Evolutionary conservation across 106 monocot species (phyloP), one percentile per base, ranked within the genome.

Genomic region (Acorus gramineus): DNA sequence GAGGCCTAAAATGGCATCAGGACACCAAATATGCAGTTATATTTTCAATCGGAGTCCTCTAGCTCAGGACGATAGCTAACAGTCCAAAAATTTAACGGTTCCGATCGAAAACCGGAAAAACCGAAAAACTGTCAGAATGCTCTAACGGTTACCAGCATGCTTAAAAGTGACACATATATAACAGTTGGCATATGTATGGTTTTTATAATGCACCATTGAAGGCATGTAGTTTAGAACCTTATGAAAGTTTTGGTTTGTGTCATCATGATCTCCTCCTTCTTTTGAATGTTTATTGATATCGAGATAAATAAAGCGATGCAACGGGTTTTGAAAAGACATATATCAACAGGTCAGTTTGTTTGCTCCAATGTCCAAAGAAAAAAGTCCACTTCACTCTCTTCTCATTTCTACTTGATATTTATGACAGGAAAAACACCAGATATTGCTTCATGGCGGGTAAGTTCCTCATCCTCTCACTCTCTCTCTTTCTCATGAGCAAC

Each of bases 381-480:
- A 52, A 7, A 45, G 8, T 8, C 0, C 45, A 54, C 10, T 47
- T 47, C 28, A 14, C 47, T 63, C 7, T 11, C 61, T 60, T 46
- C 12, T 47, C 2, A 50, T 61, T 47, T 50, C 8, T 45, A 7
- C 53, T 4, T 77, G 6, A 52, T n/a, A 53, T 10, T 47, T 14
- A 67, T 74, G n/a, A 5, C 71, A 95, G 94, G 90, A 59, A 90
- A 87, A 64, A 53, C 78, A 63, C 82, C 80, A 47, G 69, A 79
- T 61, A 67, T 85, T 65, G 95, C 95, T 47, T 71, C 73, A 74
- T 87, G 87, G 95, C 79, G n/a, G n/a, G n/a, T n/a, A n/a, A n/a
- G n/a, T n/a, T n/a, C n/a, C 90, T 28, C 28, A 28, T 1, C 28
- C 28, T 28, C 28, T 28, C 28, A 28, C 28, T 28, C 28, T 28